Conservation (phyloP, 805 yeast species). For the Ogataea methylovora region DNA sequence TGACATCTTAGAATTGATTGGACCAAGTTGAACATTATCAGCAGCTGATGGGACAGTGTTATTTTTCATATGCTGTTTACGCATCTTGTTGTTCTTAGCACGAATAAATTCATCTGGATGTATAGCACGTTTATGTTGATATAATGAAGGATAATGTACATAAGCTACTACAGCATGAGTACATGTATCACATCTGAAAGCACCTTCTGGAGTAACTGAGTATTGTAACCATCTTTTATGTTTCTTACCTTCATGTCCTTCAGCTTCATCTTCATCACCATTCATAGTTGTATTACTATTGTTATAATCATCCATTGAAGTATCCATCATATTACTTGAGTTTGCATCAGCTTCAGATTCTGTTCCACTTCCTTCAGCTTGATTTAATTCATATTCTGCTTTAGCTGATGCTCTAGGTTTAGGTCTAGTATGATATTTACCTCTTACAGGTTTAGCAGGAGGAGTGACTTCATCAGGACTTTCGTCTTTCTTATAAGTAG, state of each 20-base stretch:
- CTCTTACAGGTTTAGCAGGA: too few species aligned
- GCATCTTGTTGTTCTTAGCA: conserved; percentile 1
- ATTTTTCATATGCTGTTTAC: conserved; percentile 1
- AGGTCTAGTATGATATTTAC: too few species aligned
- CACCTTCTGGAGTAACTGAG: conserved; percentile 12
- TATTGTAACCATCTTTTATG: conserved; percentile 9
- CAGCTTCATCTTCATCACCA: background rate
- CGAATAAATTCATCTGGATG: conserved; percentile 13
- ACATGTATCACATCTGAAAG: conserved; percentile 15
- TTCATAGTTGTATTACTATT: too few species aligned
- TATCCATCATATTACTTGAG: background rate
- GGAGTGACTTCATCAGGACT: too few species aligned
- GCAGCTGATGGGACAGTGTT: background rate
- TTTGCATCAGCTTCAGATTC: background rate
- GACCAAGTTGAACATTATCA: conserved; percentile 6
- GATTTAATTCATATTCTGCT: too few species aligned
- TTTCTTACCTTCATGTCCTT: background rate
- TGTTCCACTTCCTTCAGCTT: too few species aligned
- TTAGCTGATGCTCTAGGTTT: too few species aligned
- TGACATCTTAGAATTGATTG: conserved; percentile 10
- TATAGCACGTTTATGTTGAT: conserved; percentile 11
- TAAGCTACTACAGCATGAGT: conserved; percentile 4
- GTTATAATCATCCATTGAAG: too few species aligned
- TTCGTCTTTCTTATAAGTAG: too few species aligned
- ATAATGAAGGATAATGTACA: conserved; percentile 13